phyloP scores from a whole-genome alignment of 176 grass and related monocot species.

The Elaeis guineensis region DNA sequence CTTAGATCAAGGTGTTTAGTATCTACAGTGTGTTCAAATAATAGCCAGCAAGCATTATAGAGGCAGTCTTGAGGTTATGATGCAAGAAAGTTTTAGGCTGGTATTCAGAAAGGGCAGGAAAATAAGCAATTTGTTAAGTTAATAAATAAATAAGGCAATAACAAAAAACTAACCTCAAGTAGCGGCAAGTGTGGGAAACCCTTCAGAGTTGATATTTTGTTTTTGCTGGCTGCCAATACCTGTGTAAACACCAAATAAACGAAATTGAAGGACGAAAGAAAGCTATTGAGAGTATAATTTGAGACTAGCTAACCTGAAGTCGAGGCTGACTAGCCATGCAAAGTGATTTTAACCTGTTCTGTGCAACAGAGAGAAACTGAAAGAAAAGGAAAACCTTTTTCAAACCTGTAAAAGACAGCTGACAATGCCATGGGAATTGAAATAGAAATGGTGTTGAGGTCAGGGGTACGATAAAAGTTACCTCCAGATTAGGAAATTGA shows the following conservation, averaged over 20 bases:
- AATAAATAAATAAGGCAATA: too few species aligned
- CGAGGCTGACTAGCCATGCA: conserved; percentile 78
- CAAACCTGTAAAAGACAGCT: conserved; percentile 14
- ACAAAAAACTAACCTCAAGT: conserved; percentile 44
- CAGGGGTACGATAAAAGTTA: conserved; percentile 24
- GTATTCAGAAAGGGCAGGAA: too few species aligned
- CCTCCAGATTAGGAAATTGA: conserved; percentile 90
- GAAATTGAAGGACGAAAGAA: conserved; percentile 5
- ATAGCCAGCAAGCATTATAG: too few species aligned
- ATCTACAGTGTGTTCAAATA: too few species aligned
- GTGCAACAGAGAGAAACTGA: conserved; percentile 92
- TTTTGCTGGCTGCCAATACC: conserved; percentile 91
- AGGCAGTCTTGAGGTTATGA: too few species aligned
- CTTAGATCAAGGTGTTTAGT: too few species aligned
- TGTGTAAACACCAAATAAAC: conserved; percentile 13
- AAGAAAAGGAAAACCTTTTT: conserved; percentile 28
- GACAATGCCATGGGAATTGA: neutral
- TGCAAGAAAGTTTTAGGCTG: too few species aligned
- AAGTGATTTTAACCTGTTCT: conserved; percentile 85
- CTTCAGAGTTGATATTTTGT: conserved; percentile 94
- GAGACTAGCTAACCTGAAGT: conserved; percentile 61
- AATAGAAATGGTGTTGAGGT: neutral
- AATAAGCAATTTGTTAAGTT: too few species aligned
- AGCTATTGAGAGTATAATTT: neutral
- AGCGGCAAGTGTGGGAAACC: conserved; percentile 81